Percentiles rank a stretch among this genome's conserved stretches.
phyloP scores from a whole-genome alignment of 331 rosid genomes.

The Spiraea crenata region DNA sequence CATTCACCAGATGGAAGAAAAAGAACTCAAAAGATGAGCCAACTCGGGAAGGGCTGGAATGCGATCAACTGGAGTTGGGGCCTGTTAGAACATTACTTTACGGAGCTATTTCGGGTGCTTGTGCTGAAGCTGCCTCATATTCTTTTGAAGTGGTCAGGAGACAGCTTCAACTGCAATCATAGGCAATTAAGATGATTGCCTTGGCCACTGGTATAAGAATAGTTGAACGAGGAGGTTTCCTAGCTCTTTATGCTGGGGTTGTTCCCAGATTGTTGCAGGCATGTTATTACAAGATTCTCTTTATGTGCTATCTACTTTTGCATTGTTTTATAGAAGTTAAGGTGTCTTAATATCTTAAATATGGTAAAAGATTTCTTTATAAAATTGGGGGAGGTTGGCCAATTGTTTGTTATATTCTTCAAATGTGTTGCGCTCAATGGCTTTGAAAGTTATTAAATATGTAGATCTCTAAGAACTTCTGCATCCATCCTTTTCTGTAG shows the following conservation, averaged over 20 bases:
- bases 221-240: conserved; percentile 82
- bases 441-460: neutral
- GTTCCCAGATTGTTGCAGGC: conserved; percentile 97
- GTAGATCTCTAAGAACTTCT: neutral
- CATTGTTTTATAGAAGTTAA: conserved; percentile 1
- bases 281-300: conserved; percentile 34
- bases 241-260: conserved; percentile 91
- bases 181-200: conserved; percentile 71
- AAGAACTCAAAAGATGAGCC: conserved; percentile 65
- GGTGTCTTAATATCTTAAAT: neutral
- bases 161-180: conserved; percentile 86
- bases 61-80: conserved; percentile 97
- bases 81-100: conserved; percentile 73
- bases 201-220: conserved; percentile 68
- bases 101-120: conserved; percentile 96
- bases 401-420: neutral
- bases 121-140: conserved; percentile 93
- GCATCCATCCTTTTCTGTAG: neutral
- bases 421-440: neutral
- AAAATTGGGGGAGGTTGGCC: neutral
- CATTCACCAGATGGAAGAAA: conserved; percentile 87
- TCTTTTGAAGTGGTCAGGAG: conserved; percentile 95
- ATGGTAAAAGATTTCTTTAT: neutral
- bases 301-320: conserved; percentile 3
- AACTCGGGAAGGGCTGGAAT: conserved; percentile 61